These are phyloP conservation scores for Boletus reticuloceps DNA, from an alignment of 768 basidiomycete genomes.

Conservation along the genomic window DNA sequence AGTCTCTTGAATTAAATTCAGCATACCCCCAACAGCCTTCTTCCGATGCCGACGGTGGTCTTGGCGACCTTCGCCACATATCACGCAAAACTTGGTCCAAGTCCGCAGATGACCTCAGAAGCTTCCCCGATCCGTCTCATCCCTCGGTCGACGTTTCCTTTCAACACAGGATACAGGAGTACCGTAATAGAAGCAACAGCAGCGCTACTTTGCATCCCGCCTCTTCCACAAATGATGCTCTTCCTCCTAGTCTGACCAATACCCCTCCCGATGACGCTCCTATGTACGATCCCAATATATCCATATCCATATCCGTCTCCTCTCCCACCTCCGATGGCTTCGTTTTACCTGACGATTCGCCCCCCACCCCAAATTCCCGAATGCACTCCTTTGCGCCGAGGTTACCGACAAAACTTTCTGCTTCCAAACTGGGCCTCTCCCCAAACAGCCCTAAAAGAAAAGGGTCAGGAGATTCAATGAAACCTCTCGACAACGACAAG, in stretches of 20 bases:
- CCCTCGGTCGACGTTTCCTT: conserved; percentile 46
- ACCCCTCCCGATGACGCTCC: conserved; percentile 21
- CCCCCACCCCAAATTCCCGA: conserved; percentile 53
- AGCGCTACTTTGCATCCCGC: conserved; percentile 48
- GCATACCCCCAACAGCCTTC: conserved; percentile 27
- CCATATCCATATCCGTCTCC: conserved; percentile 52
- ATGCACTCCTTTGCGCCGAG: conserved; percentile 73
- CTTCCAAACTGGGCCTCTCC: conserved; percentile 44
- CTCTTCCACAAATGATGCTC: conserved; percentile 26
- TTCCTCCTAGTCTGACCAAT: conserved; percentile 25
- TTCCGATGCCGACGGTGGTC: conserved; percentile 33
- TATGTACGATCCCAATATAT: conserved; percentile 35
- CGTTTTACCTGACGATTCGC: conserved; percentile 28
- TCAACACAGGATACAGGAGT: conserved; percentile 62
- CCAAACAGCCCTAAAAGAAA: conserved; percentile 59
- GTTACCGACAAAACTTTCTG: conserved; percentile 63
- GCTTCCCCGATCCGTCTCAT: conserved; percentile 38
- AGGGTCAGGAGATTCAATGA: conserved; percentile 39
- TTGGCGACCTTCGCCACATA: conserved; percentile 67
- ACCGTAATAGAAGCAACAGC: conserved; percentile 60
- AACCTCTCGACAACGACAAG: conserved; percentile 32
- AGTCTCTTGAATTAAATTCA: conserved; percentile 43
- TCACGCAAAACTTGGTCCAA: conserved; percentile 76
- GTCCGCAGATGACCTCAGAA: conserved; percentile 76
- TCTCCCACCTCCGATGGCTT: conserved; percentile 40